Evolutionary conservation across 352 stramenopile species (phyloP), one percentile per base, ranked within the genome.

Genomic region (Globisporangium megalacanthum): DNA sequence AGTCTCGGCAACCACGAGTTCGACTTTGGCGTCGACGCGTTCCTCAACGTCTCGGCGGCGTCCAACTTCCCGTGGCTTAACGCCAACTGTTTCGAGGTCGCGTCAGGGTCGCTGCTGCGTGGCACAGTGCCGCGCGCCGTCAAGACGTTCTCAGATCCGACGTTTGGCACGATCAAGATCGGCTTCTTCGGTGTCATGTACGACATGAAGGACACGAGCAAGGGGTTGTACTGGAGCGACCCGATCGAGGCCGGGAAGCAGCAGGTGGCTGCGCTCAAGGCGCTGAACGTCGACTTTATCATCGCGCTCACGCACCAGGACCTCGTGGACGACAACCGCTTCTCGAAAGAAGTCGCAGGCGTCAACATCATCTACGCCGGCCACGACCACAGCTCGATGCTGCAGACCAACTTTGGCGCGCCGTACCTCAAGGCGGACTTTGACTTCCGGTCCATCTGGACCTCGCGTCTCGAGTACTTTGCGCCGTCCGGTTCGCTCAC

Each of bases 181-280:
- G 82, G 82, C 1, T 29, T 89, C 36, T 89, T 89, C 45, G 82
- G 82, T 35, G 68, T 92, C 62, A 87, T 92, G 77, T 92, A 92
- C 68, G 68, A 89, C 67, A 86, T 92, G 75, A 65, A 89, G 49
- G 65, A 79, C 52, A 54, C 70, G 20, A 84, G 63, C 59, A 86
- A 83, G 60, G 81, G 75, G 0, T 33, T 88, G 22, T 86, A 77
- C 70, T 91, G 81, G 79, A 64, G 65, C 31, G 79, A 92, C 56
- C 79, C 73, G 10, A 75, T 92, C 49, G 61, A 69, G 20, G 70
- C 76, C 6, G 77, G 75, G 31, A 78, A 77, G 48, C 51, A 69
- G 44, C 75, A 88, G 54, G 79, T 89, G 37, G 69, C 72, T 25
- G 17, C 46, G 13, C 31, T 86, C 1, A 47, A 77, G 48, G 51